phyloP scores from a whole-genome alignment of 1,139 yeast species.

The Tardiomyces blankii region DNA sequence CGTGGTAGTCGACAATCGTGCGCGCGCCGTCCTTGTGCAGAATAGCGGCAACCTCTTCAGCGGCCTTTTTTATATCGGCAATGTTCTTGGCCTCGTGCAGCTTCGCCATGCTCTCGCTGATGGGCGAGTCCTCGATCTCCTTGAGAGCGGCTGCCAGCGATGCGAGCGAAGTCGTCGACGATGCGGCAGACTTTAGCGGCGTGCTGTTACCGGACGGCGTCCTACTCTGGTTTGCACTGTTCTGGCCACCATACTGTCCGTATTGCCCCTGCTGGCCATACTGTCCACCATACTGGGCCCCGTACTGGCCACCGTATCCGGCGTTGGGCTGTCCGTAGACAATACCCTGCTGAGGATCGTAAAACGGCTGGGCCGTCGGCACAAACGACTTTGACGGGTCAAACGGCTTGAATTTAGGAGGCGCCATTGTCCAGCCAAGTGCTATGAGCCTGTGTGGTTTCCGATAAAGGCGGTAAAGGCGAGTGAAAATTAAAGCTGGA shows the following conservation, averaged over 20 bases:
- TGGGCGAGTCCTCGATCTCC: constrained; percentile 58
- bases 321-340: background rate
- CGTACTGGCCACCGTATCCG: background rate
- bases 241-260: constrained; percentile 5
- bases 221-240: constrained; percentile 4
- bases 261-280: constrained; percentile 1
- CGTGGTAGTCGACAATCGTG: constrained; percentile 52
- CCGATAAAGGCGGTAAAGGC: too few relatives aligned
- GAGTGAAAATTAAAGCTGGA: too few relatives aligned
- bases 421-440: constrained; percentile 7
- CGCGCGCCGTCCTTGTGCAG: constrained; percentile 38
- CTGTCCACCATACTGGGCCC: background rate
- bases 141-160: constrained; percentile 64
- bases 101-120: constrained; percentile 45
- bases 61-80: constrained; percentile 54
- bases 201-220: background rate
- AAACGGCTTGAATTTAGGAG: constrained; percentile 9
- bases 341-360: constrained; percentile 2
- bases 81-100: constrained; percentile 49
- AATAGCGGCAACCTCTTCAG: constrained; percentile 42
- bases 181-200: constrained; percentile 13
- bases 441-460: too few relatives aligned
- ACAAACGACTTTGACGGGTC: constrained; percentile 7
- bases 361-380: constrained; percentile 1
- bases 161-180: constrained; percentile 59